Percentiles rank a stretch among this genome's conserved stretches.
Conservation (phyloP, 192 early-diverging fungal species). For the Podila epicladia region DNA sequence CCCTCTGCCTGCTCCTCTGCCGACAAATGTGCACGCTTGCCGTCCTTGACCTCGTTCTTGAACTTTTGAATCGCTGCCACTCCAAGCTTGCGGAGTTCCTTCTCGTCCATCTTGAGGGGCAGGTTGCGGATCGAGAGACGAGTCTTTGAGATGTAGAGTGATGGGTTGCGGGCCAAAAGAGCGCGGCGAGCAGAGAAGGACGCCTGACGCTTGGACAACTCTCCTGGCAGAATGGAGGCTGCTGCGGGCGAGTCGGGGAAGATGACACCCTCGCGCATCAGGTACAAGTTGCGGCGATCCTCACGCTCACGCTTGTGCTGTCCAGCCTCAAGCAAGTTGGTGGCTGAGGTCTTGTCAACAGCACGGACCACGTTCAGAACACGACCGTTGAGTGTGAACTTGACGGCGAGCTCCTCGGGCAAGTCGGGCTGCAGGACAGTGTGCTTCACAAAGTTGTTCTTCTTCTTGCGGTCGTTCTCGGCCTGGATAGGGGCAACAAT, state of each 20-base stretch:
- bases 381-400: constrained; percentile 84
- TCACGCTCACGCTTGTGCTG: constrained; percentile 68
- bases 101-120: constrained; percentile 77
- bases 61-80: constrained; percentile 76
- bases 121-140: constrained; percentile 92
- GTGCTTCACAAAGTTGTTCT: constrained; percentile 61
- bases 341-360: constrained; percentile 78
- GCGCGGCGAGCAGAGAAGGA: constrained; percentile 86
- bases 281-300: constrained; percentile 88
- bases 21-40: constrained; percentile 60
- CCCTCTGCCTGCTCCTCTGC: constrained; percentile 70
- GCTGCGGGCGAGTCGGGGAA: constrained; percentile 87
- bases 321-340: constrained; percentile 66
- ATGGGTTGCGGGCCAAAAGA: constrained; percentile 85
- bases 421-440: constrained; percentile 74
- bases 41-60: constrained; percentile 77
- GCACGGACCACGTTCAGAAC: constrained; percentile 84
- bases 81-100: constrained; percentile 67
- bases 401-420: constrained; percentile 51
- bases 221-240: constrained; percentile 69
- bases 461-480: constrained; percentile 63
- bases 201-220: constrained; percentile 86
- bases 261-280: constrained; percentile 89
- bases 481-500: constrained; percentile 41
- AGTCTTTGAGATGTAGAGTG: constrained; percentile 88